A percentile compares a stretch with the other conserved stretches of the same genome.
Evolutionary conservation across 2,329 filamentous ascomycete genomes (phyloP).

Genomic region (Chaetothyriales sp.): DNA sequence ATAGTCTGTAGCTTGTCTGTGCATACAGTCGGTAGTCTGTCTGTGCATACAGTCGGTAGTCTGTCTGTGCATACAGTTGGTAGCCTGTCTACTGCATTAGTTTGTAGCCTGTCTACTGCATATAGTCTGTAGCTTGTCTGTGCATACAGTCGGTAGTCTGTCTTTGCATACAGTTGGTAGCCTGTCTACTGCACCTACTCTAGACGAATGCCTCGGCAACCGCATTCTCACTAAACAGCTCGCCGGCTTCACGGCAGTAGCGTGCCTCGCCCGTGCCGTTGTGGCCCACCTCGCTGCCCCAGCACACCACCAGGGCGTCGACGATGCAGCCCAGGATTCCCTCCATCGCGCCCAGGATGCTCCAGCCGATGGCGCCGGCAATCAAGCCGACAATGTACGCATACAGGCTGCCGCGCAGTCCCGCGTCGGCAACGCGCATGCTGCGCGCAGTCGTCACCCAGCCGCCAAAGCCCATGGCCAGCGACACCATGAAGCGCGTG

Average conservation of each 20-base stretch:
- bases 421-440: constrained; percentile 47
- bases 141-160: too few relatives aligned
- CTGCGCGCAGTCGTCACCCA: constrained; percentile 88
- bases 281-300: constrained; percentile 72
- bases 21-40: too few relatives aligned
- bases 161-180: background rate
- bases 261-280: constrained; percentile 49
- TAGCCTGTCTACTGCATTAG: too few relatives aligned
- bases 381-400: constrained; percentile 89
- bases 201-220: constrained; percentile 1
- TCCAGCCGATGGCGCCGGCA: constrained; percentile 89
- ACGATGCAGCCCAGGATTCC: constrained; percentile 75
- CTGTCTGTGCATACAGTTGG: too few relatives aligned
- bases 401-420: constrained; percentile 67
- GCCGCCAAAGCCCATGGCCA: constrained; percentile 81
- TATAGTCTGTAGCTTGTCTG: too few relatives aligned
- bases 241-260: constrained; percentile 84
- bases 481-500: constrained; percentile 79
- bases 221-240: constrained; percentile 59
- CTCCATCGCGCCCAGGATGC: constrained; percentile 79
- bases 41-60: too few relatives aligned
- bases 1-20: too few relatives aligned
- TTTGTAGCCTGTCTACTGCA: too few relatives aligned
- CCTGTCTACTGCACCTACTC: background rate
- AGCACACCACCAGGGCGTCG: constrained; percentile 82